phyloP scores from a whole-genome alignment of 2,329 filamentous ascomycete genomes.

The Lasiodiplodia citricola region DNA sequence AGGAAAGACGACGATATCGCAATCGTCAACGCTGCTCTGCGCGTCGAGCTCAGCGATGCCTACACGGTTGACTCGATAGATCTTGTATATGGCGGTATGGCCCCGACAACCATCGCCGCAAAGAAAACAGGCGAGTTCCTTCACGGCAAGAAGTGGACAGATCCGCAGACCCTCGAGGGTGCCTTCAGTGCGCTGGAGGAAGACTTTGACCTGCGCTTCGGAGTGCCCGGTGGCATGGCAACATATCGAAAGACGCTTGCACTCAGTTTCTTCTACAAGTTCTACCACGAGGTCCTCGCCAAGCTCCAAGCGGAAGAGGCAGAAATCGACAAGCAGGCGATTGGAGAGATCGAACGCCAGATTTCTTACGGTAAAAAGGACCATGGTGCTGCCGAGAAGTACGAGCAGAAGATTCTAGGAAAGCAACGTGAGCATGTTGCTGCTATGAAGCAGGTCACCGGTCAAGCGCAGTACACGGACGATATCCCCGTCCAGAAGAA shows the following conservation, averaged over 20 bases:
- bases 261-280: conserved; percentile 93
- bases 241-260: conserved; percentile 92
- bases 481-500: conserved; percentile 88
- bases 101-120: conserved; percentile 85
- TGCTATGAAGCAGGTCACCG: conserved; percentile 90
- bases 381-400: conserved; percentile 73
- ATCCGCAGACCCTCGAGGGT: conserved; percentile 83
- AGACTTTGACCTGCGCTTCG: conserved; percentile 87
- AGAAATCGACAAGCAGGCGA: conserved; percentile 72
- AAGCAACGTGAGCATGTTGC: conserved; percentile 87
- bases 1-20: conserved; percentile 98
- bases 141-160: conserved; percentile 77
- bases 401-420: conserved; percentile 81
- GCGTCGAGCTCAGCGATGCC: conserved; percentile 71
- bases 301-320: conserved; percentile 60
- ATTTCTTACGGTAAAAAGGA: conserved; percentile 85
- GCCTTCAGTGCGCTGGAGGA: conserved; percentile 86
- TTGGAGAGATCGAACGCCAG: conserved; percentile 82
- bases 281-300: conserved; percentile 86
- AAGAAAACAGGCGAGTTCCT: conserved; percentile 78
- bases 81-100: conserved; percentile 94
- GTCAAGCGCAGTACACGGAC: conserved; percentile 95
- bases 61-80: conserved; percentile 75
- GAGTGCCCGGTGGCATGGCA: conserved; percentile 96
- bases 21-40: conserved; percentile 88